Conservation (phyloP, 805 yeast genomes). For the Yarrowia sp. region DNA sequence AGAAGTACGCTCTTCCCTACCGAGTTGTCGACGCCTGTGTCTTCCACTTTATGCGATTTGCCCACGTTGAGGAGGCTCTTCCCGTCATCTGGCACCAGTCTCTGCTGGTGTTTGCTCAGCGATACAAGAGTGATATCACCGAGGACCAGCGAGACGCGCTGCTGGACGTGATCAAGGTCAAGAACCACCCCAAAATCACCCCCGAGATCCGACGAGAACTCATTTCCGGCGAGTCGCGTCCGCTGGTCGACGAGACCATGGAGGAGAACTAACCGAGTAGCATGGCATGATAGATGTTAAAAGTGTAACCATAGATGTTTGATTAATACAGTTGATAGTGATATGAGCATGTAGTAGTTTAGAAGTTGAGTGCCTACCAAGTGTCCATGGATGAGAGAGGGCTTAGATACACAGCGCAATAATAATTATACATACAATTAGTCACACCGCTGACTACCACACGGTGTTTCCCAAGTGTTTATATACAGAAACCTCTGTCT, state of each 20-base stretch:
- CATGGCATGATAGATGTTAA: background rate
- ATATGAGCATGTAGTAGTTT: too few relatives aligned
- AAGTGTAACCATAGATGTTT: too few relatives aligned
- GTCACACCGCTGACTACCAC: too few relatives aligned
- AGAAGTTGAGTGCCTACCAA: too few relatives aligned
- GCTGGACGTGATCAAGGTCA: conserved; percentile 83
- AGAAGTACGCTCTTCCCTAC: conserved; percentile 94
- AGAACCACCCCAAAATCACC: conserved; percentile 84
- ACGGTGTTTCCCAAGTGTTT: too few relatives aligned
- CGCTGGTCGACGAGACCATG: conserved; percentile 29
- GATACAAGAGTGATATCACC: conserved; percentile 97
- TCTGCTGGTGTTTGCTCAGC: conserved; percentile 87
- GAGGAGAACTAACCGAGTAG: conserved; percentile 23
- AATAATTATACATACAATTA: too few relatives aligned
- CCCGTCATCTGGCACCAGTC: conserved; percentile 99
- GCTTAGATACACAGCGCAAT: too few relatives aligned
- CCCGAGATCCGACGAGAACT: conserved; percentile 94
- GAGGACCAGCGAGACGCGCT: conserved; percentile 96
- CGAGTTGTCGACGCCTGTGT: conserved; percentile 94
- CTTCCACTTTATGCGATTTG: conserved; percentile 86
- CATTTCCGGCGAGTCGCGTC: conserved; percentile 62
- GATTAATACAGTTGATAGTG: too few relatives aligned
- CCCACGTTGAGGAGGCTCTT: conserved; percentile 48
- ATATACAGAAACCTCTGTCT: too few relatives aligned
- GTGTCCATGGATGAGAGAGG: too few relatives aligned